phyloP scores from a whole-genome alignment of 2,329 filamentous ascomycete genomes.

The Botrytis elliptica region DNA sequence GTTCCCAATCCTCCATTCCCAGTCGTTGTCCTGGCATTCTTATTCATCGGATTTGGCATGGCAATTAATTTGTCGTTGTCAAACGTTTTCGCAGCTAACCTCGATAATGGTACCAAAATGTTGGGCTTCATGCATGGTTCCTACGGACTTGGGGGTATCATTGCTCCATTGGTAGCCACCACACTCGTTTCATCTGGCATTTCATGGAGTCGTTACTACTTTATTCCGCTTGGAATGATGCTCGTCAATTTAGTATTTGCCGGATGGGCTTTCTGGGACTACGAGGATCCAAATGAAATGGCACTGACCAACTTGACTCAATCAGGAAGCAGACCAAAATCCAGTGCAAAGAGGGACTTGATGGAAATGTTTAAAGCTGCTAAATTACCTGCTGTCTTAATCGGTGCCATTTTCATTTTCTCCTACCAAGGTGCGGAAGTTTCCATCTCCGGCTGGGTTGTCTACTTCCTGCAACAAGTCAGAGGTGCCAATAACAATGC shows the following conservation, averaged over 20 bases:
- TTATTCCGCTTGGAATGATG: conserved; percentile 60
- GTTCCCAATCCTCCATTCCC: conserved; percentile 69
- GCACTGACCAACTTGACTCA: conserved; percentile 46
- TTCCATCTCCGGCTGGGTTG: conserved; percentile 81
- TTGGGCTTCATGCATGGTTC: conserved; percentile 65
- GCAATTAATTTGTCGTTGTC: conserved; percentile 56
- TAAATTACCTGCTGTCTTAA: conserved; percentile 56
- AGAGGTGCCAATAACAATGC: conserved; percentile 70
- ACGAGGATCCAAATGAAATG: conserved; percentile 57
- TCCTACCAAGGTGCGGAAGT: conserved; percentile 85
- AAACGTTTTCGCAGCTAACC: conserved; percentile 58
- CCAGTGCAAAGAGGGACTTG: conserved; percentile 41
- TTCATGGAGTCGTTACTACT: conserved; percentile 71
- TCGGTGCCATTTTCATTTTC: conserved; percentile 81
- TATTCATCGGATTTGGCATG: conserved; percentile 61
- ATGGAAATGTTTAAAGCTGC: conserved; percentile 46
- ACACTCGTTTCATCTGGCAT: conserved; percentile 61
- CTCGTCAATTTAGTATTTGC: conserved; percentile 56
- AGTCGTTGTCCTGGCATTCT: conserved; percentile 65
- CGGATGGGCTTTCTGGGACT: conserved; percentile 68
- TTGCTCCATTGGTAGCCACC: conserved; percentile 72
- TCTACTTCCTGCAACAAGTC: conserved; percentile 75
- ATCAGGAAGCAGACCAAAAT: conserved; percentile 36
- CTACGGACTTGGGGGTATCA: conserved; percentile 63
- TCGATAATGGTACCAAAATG: conserved; percentile 53